Percentiles rank a stretch among this genome's conserved stretches.
These are phyloP conservation scores for Candida taoyuanica DNA, from an alignment of 805 yeast species.

Conservation along the genomic window DNA sequence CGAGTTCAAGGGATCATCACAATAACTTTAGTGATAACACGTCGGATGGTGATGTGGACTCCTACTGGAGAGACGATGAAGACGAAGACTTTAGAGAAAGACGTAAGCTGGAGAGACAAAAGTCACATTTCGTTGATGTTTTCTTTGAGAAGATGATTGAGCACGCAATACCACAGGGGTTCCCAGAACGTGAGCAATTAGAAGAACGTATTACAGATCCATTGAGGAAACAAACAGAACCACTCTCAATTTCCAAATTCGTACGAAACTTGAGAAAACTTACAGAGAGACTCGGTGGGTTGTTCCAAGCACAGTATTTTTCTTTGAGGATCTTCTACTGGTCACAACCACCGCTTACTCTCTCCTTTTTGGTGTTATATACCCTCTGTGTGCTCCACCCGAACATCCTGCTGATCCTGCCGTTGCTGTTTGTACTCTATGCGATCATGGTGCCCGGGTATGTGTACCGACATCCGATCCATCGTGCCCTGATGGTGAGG, in stretches of 20 bases:
- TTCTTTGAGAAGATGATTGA: slow-evolving; percentile 49
- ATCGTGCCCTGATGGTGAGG: slow-evolving; percentile 39
- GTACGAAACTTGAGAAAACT: slow-evolving; percentile 54
- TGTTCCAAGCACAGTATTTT: slow-evolving; percentile 60
- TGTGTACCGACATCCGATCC: slow-evolving; percentile 59
- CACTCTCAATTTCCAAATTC: slow-evolving; percentile 52
- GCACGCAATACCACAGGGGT: slow-evolving; percentile 44
- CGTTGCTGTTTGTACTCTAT: slow-evolving; percentile 49
- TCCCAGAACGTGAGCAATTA: slow-evolving; percentile 44
- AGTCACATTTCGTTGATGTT: slow-evolving; percentile 52
- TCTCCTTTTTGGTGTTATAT: slow-evolving; percentile 52
- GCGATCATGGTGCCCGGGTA: slow-evolving; percentile 70
- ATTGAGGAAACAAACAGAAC: slow-evolving; percentile 40
- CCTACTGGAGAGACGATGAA: slow-evolving; percentile 18
- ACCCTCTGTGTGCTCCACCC: slow-evolving; percentile 73
- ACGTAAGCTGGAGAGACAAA: slow-evolving; percentile 15
- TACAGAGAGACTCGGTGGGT: slow-evolving; percentile 48
- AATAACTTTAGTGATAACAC: slow-evolving; percentile 9
- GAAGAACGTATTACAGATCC: slow-evolving; percentile 41
- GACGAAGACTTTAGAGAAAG: slow-evolving; percentile 6
- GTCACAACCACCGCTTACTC: slow-evolving; percentile 69
- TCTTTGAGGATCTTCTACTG: slow-evolving; percentile 61
- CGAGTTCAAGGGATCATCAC: neutral
- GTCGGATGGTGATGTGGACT: slow-evolving; percentile 25
- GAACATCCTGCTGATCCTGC: slow-evolving; percentile 57